Base-by-base conservation (phyloP, 495 filamentous ascomycete species). In the Lophiotrema nucula region DNA sequence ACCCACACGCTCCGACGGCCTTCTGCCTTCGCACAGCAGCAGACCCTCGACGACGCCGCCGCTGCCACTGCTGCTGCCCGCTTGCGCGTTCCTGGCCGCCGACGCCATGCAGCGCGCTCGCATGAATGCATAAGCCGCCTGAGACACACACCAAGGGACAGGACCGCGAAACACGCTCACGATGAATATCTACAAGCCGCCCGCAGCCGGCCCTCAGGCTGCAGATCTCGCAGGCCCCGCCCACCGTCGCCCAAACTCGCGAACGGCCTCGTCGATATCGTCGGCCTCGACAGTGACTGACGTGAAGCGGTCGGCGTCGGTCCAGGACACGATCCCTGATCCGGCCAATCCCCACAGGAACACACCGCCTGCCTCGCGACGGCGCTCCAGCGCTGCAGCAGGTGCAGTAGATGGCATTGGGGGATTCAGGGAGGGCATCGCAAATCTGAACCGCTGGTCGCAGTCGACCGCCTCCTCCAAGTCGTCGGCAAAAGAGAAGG, bases 371-470 rank as follows among this genome's bases (percentile, higher is more conserved):
- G 52, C 56, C 21, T 58, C 55, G 39, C 64, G 55, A 58, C 69
- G 70, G 22, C 67, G 66, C 39, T 64, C 64, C 31, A 73, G 68
- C 60, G 60, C 69, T 26, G 70, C 65, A 13, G 43, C 57, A 44
- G 65, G 65, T n/a, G 45, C 60, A n/a, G 28, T 56, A n/a, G 69
- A 74, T 23, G 74, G 70, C 50, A 67, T 69, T 43, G 73, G 74
- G 43, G 77, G 73, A 49, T 71, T 84, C 53, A 79, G 76, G 64
- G 87, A 89, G 65, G 82, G 83, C 3, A 72, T 90, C 38, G 83
- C 81, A 27, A 89, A 84, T 55, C 78, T 90, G 66, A 90, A 92
- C 71, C 84, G 88, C 50, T 92, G 88, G 89, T 92, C 88, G 24
- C 82, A 86, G 24, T 90, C 87, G 3, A 89, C 90, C 19, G 67